Percentiles rank a stretch among this genome's conserved stretches.
phyloP scores from a whole-genome alignment of 83 land plant genomes.

The Picea engelmannii region DNA sequence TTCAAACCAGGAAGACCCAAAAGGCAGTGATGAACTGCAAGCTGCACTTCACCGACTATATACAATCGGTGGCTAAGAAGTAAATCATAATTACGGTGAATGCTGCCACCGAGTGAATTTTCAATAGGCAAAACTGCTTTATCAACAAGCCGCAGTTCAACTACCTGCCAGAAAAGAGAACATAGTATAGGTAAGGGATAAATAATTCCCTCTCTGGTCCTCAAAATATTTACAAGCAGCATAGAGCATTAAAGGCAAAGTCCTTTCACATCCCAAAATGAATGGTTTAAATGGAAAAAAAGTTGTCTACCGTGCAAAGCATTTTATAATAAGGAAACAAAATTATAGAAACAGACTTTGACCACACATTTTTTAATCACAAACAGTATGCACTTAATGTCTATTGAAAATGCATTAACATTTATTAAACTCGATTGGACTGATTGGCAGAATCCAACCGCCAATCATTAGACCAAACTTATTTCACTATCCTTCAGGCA shows the following conservation, averaged over 20 bases:
- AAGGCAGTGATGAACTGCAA: slow-evolving; percentile 68
- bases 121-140: slow-evolving; percentile 88
- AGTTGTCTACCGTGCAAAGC: background rate
- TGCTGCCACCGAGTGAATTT: slow-evolving; percentile 76
- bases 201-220: background rate
- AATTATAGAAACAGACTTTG: background rate
- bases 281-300: background rate
- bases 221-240: background rate
- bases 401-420: background rate
- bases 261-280: background rate
- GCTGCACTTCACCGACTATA: slow-evolving; percentile 75
- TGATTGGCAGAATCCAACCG: background rate
- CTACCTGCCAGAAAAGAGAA: slow-evolving; percentile 51
- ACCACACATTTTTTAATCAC: background rate
- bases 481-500: background rate
- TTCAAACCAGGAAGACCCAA: too few species aligned
- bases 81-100: slow-evolving; percentile 80
- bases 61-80: slow-evolving; percentile 77
- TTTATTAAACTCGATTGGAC: background rate
- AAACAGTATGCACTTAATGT: background rate
- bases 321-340: background rate
- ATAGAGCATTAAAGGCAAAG: background rate
- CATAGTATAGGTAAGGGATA: background rate
- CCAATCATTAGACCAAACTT: background rate
- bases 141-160: slow-evolving; percentile 77